Evolutionary conservation across 139 green algal genomes (phyloP).

Genomic region (Closterium sp.): DNA sequence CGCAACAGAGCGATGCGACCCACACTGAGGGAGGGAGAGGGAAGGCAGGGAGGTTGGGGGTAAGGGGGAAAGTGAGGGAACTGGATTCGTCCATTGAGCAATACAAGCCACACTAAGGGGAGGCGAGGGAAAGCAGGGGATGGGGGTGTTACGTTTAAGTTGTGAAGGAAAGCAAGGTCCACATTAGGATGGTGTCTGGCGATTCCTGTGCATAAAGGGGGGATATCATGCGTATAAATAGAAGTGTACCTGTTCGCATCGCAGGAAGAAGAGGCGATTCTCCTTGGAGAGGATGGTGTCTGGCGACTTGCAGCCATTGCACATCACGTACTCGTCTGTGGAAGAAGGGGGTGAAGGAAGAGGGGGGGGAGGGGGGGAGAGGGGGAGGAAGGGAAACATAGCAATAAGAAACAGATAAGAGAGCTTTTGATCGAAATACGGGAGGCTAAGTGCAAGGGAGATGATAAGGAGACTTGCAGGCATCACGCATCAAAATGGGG

Average conservation of each 20-base stretch:
- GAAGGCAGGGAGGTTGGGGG: not conserved
- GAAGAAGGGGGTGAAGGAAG: not conserved
- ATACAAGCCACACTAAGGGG: not conserved
- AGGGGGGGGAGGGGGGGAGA: no score
- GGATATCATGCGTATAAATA: not conserved
- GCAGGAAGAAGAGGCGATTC: constrained; percentile 62
- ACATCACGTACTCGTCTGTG: constrained; percentile 94
- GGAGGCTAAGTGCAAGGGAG: no score
- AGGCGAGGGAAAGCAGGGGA: not conserved
- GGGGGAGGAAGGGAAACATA: no score
- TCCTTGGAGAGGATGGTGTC: constrained; percentile 76
- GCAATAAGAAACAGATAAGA: no score
- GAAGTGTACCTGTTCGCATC: constrained; percentile 67
- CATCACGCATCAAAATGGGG: no score
- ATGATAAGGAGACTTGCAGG: no score
- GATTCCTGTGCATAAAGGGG: no score
- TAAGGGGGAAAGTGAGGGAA: not conserved
- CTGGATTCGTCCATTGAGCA: no score
- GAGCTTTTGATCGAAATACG: no score
- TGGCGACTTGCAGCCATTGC: constrained; percentile 91
- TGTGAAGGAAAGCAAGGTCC: no score
- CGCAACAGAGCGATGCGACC: not conserved
- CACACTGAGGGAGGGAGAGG: not conserved
- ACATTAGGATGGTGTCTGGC: no score
- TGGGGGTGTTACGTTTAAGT: no score